Percentiles rank a stretch among this genome's conserved stretches.
phyloP scores from a whole-genome alignment of 163 green algal species.

The Scenedesmus sp. region DNA sequence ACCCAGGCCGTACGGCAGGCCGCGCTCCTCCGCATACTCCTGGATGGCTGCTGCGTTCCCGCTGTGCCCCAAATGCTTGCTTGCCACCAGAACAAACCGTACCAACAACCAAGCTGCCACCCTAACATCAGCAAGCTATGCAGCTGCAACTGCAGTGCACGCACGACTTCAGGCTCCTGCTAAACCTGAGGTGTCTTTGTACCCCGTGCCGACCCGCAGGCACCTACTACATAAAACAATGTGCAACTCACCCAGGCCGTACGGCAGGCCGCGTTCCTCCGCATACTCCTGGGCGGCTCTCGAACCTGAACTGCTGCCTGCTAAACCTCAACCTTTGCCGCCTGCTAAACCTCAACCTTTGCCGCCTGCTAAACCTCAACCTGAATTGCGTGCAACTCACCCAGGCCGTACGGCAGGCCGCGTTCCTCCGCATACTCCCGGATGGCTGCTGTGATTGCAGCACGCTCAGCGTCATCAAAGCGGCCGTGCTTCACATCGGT shows the following conservation, averaged over 20 bases:
- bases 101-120: no score
- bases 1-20: no score
- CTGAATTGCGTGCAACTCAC: conserved; percentile 24
- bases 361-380: not conserved
- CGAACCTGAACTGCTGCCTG: not conserved
- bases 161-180: not conserved
- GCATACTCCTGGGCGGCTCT: no score
- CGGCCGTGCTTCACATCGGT: conserved; percentile 71
- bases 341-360: not conserved
- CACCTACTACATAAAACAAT: no score
- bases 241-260: no score
- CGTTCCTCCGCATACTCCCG: conserved; percentile 43
- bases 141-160: not conserved
- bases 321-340: not conserved
- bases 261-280: no score
- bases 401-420: not conserved
- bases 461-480: conserved; percentile 74
- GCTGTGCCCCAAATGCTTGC: no score
- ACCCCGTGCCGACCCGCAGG: no score
- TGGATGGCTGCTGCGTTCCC: no score
- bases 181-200: not conserved
- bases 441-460: conserved; percentile 66
- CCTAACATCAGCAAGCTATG: no score
- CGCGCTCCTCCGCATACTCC: no score
- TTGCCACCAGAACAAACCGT: no score